phyloP scores from a whole-genome alignment of 768 basidiomycete genomes.

The Macrolepiota dolichaula region DNA sequence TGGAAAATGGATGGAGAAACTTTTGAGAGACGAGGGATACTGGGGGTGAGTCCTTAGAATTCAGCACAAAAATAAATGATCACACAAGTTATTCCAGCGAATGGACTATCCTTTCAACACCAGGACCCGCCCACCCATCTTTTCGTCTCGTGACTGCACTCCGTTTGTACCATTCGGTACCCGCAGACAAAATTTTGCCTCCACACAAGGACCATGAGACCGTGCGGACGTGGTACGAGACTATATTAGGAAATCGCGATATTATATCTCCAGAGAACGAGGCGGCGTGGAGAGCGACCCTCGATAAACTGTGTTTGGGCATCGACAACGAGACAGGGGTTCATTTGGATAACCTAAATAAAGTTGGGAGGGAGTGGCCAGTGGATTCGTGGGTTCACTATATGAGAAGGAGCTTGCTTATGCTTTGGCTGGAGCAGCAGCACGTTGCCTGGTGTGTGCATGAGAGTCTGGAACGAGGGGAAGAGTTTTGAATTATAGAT shows the following conservation, averaged over 20 bases:
- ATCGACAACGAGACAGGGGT: slow-evolving; percentile 12
- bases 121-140: slow-evolving; percentile 68
- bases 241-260: slow-evolving; percentile 42
- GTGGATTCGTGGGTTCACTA: slow-evolving; percentile 6
- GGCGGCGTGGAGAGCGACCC: slow-evolving; percentile 38
- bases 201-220: slow-evolving; percentile 24
- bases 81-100: slow-evolving; percentile 43
- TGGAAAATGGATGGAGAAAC: slow-evolving; percentile 44
- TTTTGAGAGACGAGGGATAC: slow-evolving; percentile 65
- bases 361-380: slow-evolving; percentile 5
- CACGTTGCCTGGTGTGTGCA: slow-evolving; percentile 2
- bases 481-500: not conserved
- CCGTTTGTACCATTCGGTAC: slow-evolving; percentile 55
- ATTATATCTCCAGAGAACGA: slow-evolving; percentile 48
- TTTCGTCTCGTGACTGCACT: slow-evolving; percentile 74
- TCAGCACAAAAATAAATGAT: not conserved
- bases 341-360: slow-evolving; percentile 7
- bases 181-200: slow-evolving; percentile 22
- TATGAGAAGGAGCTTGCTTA: slow-evolving; percentile 5
- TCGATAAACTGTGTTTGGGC: slow-evolving; percentile 33
- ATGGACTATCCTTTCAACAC: slow-evolving; percentile 70
- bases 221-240: slow-evolving; percentile 51
- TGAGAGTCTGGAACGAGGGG: not conserved
- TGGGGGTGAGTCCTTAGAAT: slow-evolving; percentile 63
- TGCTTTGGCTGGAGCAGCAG: slow-evolving; percentile 11